phyloP scores from a whole-genome alignment of 225 moss, liverwort and hornwort species.

The Rhytidiadelphus loreus region DNA sequence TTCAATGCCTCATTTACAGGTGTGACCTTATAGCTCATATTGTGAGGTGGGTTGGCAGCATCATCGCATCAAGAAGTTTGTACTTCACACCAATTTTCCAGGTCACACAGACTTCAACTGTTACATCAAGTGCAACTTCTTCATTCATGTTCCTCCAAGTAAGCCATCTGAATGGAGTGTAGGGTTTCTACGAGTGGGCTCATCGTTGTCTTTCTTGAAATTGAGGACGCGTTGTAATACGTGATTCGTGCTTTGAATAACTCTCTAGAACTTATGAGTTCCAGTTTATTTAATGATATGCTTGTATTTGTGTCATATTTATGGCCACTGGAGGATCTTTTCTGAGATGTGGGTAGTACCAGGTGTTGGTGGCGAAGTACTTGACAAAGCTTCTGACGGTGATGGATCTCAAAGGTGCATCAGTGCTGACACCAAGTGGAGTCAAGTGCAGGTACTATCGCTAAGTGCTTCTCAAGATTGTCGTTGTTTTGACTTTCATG shows the following conservation, averaged over 20 bases:
- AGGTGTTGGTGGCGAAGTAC: slow-evolving; percentile 53
- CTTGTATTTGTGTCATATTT: background rate
- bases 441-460: slow-evolving; percentile 59
- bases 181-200: background rate
- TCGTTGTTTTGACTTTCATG: background rate
- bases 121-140: slow-evolving; percentile 97
- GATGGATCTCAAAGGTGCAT: slow-evolving; percentile 51
- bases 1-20: background rate
- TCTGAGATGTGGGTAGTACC: slow-evolving; percentile 12
- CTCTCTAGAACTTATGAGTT: background rate
- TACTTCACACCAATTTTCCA: slow-evolving; percentile 94
- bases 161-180: background rate
- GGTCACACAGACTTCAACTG: slow-evolving; percentile 97
- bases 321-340: background rate
- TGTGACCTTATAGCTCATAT: slow-evolving; percentile 5
- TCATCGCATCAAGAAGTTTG: slow-evolving; percentile 93
- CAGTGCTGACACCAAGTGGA: slow-evolving; percentile 83
- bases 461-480: background rate
- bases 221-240: background rate
- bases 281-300: background rate
- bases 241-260: background rate
- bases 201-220: background rate
- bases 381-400: slow-evolving; percentile 37
- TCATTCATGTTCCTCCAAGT: slow-evolving; percentile 69
- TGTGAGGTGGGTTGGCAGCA: slow-evolving; percentile 44